phyloP scores from a whole-genome alignment of 2,329 filamentous ascomycete species.

The Whalleya microplaca region DNA sequence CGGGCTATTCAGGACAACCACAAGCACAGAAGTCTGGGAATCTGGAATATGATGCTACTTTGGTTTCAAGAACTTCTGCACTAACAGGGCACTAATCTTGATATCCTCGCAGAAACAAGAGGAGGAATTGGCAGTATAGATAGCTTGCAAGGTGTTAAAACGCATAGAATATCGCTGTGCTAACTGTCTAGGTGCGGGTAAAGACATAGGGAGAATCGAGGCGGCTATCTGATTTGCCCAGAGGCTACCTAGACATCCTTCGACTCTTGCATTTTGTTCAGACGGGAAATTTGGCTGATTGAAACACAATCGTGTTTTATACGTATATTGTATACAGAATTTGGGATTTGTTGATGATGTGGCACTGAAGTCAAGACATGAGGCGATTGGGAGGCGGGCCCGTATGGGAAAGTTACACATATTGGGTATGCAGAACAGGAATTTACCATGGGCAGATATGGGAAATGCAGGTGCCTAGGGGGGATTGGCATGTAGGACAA shows the following conservation, averaged over 20 bases:
- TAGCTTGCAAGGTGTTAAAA: conserved; percentile 7
- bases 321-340: conserved; percentile 6
- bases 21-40: neutral
- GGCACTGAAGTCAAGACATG: conserved; percentile 1
- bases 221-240: conserved; percentile 1
- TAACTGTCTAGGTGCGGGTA: conserved; percentile 8
- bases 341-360: conserved; percentile 13
- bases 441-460: conserved; percentile 20
- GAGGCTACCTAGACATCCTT: conserved; percentile 14
- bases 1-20: neutral
- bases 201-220: conserved; percentile 5
- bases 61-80: neutral
- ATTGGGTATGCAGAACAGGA: conserved; percentile 19
- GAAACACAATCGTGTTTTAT: conserved; percentile 12
- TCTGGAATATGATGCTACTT: neutral
- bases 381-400: conserved; percentile 7
- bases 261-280: conserved; percentile 6
- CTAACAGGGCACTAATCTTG: conserved; percentile 6
- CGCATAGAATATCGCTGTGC: conserved; percentile 4
- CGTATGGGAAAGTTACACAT: conserved; percentile 12
- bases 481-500: conserved; percentile 24
- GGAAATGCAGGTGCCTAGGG: conserved; percentile 15
- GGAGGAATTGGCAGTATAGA: conserved; percentile 3
- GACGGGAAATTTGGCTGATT: conserved; percentile 6
- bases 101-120: neutral